Conservation (phyloP, 2,329 filamentous ascomycete genomes). For the Sclerotiophoma versabilis region DNA sequence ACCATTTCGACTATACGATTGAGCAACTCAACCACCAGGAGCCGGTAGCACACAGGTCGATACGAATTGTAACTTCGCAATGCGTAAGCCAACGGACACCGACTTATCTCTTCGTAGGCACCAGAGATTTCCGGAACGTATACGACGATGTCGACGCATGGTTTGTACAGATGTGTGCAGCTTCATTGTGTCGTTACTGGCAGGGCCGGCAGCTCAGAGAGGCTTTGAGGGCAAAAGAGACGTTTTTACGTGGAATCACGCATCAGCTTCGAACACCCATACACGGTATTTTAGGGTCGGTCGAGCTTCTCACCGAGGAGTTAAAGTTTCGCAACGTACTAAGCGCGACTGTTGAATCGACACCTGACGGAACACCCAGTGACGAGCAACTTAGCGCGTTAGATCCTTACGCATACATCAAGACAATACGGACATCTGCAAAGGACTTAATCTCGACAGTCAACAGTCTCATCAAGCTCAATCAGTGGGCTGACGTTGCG, state of each 20-base stretch:
- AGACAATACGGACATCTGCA: constrained; percentile 51
- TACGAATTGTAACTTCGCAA: constrained; percentile 50
- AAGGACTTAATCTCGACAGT: constrained; percentile 55
- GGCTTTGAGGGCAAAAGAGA: constrained; percentile 54
- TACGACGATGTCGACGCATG: constrained; percentile 58
- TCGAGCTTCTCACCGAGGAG: constrained; percentile 54
- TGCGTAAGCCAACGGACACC: constrained; percentile 44
- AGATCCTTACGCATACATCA: constrained; percentile 37
- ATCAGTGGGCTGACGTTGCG: constrained; percentile 50
- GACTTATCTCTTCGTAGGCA: constrained; percentile 50
- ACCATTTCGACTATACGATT: constrained; percentile 52
- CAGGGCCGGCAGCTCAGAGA: constrained; percentile 52
- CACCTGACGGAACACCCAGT: constrained; percentile 18
- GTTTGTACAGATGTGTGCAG: constrained; percentile 54
- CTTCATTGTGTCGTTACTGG: constrained; percentile 48
- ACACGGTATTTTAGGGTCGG: constrained; percentile 55
- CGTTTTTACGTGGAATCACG: constrained; percentile 55
- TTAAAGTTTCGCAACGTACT: constrained; percentile 36
- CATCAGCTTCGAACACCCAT: constrained; percentile 59
- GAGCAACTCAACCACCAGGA: constrained; percentile 44
- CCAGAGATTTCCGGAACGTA: constrained; percentile 52
- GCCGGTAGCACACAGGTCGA: constrained; percentile 34
- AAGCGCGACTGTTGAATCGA: constrained; percentile 12
- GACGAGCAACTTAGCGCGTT: constrained; percentile 21
- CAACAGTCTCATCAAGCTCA: constrained; percentile 55